Conservation (phyloP, 2,329 filamentous ascomycete species). For the Hirsutella rhossiliensis region DNA sequence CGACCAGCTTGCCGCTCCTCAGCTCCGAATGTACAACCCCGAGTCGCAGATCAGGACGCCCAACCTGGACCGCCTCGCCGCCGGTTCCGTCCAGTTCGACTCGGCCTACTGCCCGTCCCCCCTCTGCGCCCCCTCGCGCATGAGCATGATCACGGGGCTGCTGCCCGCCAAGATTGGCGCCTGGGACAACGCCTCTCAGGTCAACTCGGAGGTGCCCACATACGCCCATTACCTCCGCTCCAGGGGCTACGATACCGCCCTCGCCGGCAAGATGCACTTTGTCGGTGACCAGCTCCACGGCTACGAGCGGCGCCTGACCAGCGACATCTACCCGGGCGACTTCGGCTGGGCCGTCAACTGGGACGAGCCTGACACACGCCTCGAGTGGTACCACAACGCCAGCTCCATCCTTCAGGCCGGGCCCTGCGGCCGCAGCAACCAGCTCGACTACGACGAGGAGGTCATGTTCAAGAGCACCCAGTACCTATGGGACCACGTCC, state of each 20-base stretch:
- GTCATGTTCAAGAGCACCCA: conserved; percentile 87
- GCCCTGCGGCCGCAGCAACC: conserved; percentile 80
- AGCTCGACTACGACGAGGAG: conserved; percentile 92
- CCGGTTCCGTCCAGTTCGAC: conserved; percentile 77
- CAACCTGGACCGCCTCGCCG: conserved; percentile 72
- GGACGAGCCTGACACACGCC: conserved; percentile 75
- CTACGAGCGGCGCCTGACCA: conserved; percentile 85
- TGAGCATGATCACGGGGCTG: conserved; percentile 89
- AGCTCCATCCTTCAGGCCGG: conserved; percentile 87
- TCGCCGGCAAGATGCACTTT: conserved; percentile 97
- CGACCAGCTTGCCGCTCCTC: conserved; percentile 82
- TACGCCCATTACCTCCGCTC: conserved; percentile 85
- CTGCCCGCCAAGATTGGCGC: conserved; percentile 84
- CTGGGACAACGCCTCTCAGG: conserved; percentile 82
- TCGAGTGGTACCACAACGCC: conserved; percentile 96
- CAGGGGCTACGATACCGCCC: conserved; percentile 76
- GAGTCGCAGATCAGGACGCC: conserved; percentile 86
- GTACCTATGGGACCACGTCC: conserved; percentile 82
- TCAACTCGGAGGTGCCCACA: conserved; percentile 74
- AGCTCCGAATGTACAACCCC: conserved; percentile 85
- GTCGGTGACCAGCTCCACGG: conserved; percentile 90
- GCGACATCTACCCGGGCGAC: conserved; percentile 89
- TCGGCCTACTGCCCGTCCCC: conserved; percentile 91
- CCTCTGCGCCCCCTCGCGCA: conserved; percentile 82
- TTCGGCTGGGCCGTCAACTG: conserved; percentile 94